These are phyloP conservation scores for Epichloe gansuensis DNA, from an alignment of 2,329 filamentous ascomycete species.

Conservation along the genomic window DNA sequence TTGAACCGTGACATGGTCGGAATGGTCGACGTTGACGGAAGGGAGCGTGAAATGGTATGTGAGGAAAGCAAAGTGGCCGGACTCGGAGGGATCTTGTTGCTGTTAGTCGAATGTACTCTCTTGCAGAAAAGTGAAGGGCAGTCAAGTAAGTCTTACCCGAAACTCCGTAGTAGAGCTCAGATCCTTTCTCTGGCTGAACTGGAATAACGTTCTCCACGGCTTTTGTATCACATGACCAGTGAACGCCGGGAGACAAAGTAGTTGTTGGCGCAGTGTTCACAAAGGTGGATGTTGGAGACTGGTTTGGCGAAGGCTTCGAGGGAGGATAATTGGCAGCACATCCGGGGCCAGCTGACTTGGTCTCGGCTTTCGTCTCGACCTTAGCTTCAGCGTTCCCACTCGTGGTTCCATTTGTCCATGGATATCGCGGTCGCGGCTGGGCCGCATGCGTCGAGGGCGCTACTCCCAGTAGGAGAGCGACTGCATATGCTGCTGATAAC, in stretches of 20 bases:
- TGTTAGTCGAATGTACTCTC: not conserved
- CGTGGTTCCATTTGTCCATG: not conserved
- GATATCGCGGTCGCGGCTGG: not conserved
- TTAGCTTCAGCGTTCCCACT: not conserved
- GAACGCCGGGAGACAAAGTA: constrained; percentile 8
- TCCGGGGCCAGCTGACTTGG: not conserved
- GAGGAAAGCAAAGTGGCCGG: constrained; percentile 15
- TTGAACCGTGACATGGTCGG: constrained; percentile 10
- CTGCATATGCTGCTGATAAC: not conserved
- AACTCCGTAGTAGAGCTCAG: constrained; percentile 15
- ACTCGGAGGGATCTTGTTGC: constrained; percentile 10
- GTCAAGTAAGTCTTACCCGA: constrained; percentile 3
- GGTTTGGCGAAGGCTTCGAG: not conserved
- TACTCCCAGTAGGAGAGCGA: constrained; percentile 3
- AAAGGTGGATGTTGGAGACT: constrained; percentile 1
- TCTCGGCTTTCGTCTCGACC: not conserved
- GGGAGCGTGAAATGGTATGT: constrained; percentile 16
- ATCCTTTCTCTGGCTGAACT: constrained; percentile 10
- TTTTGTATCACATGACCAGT: constrained; percentile 15
- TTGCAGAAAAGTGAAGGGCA: too few species aligned
- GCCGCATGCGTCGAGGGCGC: not conserved
- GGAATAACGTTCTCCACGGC: constrained; percentile 14
- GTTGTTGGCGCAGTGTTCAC: not conserved
- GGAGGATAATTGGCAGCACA: not conserved
- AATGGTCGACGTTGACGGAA: constrained; percentile 20